These are phyloP conservation scores for Dimargaris cristalligena DNA, from an alignment of 192 early-diverging fungal species.

Conservation along the genomic window DNA sequence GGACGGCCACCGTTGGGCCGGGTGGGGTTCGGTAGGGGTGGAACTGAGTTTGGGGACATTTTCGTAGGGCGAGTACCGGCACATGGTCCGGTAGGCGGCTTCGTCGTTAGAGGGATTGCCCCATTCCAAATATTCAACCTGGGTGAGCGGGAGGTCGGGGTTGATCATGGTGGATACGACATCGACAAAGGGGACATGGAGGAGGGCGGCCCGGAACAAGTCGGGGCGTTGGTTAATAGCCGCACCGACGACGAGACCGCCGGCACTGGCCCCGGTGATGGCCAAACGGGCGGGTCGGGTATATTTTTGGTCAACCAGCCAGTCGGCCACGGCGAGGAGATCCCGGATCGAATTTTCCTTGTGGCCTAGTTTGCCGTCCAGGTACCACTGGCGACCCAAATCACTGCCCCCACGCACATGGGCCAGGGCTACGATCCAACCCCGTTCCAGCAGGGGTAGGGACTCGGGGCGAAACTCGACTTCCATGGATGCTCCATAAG, in stretches of 20 bases:
- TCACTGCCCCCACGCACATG: slow-evolving; percentile 74
- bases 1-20: slow-evolving; percentile 25
- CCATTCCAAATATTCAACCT: slow-evolving; percentile 61
- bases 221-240: slow-evolving; percentile 44
- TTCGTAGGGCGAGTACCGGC: slow-evolving; percentile 52
- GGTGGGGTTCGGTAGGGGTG: not conserved
- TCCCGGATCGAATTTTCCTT: slow-evolving; percentile 61
- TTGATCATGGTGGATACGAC: slow-evolving; percentile 72
- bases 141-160: slow-evolving; percentile 49
- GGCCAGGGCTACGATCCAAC: slow-evolving; percentile 65
- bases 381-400: slow-evolving; percentile 61
- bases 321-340: slow-evolving; percentile 46
- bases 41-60: slow-evolving; percentile 20
- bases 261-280: slow-evolving; percentile 56
- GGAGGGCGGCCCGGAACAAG: slow-evolving; percentile 53
- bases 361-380: slow-evolving; percentile 45
- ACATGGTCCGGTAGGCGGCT: slow-evolving; percentile 35
- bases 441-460: slow-evolving; percentile 58
- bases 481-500: slow-evolving; percentile 61
- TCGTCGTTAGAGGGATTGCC: slow-evolving; percentile 40
- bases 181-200: slow-evolving; percentile 73
- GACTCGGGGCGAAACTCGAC: slow-evolving; percentile 59
- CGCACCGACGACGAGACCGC: slow-evolving; percentile 58
- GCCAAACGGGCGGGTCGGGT: slow-evolving; percentile 36
- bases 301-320: slow-evolving; percentile 38